These are phyloP conservation scores for Phytopythium helicoides DNA, from an alignment of 352 stramenopile genomes.

Conservation along the genomic window DNA sequence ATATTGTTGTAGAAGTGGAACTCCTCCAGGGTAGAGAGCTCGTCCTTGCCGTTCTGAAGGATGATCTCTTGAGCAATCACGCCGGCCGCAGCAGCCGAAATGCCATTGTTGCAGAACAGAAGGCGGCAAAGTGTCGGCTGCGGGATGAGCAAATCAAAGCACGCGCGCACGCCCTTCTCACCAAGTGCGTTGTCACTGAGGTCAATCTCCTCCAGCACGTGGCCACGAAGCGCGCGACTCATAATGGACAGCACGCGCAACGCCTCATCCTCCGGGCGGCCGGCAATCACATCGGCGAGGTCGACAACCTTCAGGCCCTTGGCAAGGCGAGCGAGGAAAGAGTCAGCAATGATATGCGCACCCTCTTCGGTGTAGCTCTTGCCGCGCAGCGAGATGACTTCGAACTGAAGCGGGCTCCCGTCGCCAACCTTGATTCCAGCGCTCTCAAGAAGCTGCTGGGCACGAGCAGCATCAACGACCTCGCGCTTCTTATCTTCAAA, in stretches of 20 bases:
- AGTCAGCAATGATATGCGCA: slow-evolving; percentile 48
- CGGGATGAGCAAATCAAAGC: slow-evolving; percentile 70
- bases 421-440: slow-evolving; percentile 37
- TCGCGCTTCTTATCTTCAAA: slow-evolving; percentile 63
- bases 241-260: slow-evolving; percentile 85
- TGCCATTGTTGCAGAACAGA: slow-evolving; percentile 79
- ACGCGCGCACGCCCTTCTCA: slow-evolving; percentile 74
- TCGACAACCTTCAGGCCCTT: slow-evolving; percentile 65
- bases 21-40: slow-evolving; percentile 49
- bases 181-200: slow-evolving; percentile 78
- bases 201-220: slow-evolving; percentile 85
- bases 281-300: slow-evolving; percentile 91
- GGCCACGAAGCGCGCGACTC: slow-evolving; percentile 66
- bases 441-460: slow-evolving; percentile 38
- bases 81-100: slow-evolving; percentile 55
- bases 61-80: slow-evolving; percentile 73
- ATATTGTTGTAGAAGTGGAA: slow-evolving; percentile 90
- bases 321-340: slow-evolving; percentile 45
- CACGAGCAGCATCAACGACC: slow-evolving; percentile 63
- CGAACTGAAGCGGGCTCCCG: slow-evolving; percentile 40
- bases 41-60: slow-evolving; percentile 49
- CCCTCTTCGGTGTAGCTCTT: slow-evolving; percentile 80
- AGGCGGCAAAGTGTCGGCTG: slow-evolving; percentile 58
- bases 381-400: slow-evolving; percentile 58
- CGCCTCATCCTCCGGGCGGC: slow-evolving; percentile 86